A percentile compares a stretch with the other conserved stretches of the same genome.
Conservation (phyloP, 2,329 filamentous ascomycete species). For the Tolypocladium paradoxum region DNA sequence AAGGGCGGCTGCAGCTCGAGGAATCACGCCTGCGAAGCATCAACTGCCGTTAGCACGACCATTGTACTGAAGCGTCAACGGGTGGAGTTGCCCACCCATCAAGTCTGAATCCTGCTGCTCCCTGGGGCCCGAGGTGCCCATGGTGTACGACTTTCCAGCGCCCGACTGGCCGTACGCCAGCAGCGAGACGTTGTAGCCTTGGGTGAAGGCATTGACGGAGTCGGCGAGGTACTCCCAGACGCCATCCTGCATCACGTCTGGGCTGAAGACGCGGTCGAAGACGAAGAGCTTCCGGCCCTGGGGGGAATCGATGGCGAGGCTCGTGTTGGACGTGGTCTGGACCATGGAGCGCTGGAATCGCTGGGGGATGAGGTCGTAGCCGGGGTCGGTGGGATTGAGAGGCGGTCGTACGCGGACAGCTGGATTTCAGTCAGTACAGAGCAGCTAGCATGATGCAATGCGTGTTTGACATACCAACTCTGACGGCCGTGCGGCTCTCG, state of each 20-base stretch:
- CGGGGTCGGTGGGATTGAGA: conserved; percentile 72
- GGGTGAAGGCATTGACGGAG: conserved; percentile 78
- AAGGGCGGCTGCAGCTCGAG: conserved; percentile 72
- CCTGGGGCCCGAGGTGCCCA: conserved; percentile 83
- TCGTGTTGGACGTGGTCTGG: conserved; percentile 78
- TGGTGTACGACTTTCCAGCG: conserved; percentile 95
- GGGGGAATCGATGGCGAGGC: conserved; percentile 76
- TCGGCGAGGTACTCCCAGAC: conserved; percentile 92
- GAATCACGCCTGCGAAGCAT: conserved; percentile 66
- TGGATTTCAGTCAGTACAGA: conserved; percentile 24
- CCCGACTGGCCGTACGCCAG: conserved; percentile 96
- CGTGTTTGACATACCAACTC: conserved; percentile 63
- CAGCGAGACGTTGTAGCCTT: conserved; percentile 97
- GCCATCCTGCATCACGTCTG: conserved; percentile 75
- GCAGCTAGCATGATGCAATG: background rate
- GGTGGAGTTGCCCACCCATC: conserved; percentile 53
- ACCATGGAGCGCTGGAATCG: conserved; percentile 90
- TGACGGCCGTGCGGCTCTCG: conserved; percentile 81
- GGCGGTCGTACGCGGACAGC: conserved; percentile 89
- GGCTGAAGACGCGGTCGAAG: conserved; percentile 87
- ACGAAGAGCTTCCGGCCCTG: conserved; percentile 93
- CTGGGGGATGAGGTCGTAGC: conserved; percentile 89
- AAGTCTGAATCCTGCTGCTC: conserved; percentile 61
- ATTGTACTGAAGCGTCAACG: background rate
- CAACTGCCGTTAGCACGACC: background rate